These are phyloP conservation scores for Rhizopogon parksii DNA, from an alignment of 1,284 basidiomycete species.

Conservation along the genomic window DNA sequence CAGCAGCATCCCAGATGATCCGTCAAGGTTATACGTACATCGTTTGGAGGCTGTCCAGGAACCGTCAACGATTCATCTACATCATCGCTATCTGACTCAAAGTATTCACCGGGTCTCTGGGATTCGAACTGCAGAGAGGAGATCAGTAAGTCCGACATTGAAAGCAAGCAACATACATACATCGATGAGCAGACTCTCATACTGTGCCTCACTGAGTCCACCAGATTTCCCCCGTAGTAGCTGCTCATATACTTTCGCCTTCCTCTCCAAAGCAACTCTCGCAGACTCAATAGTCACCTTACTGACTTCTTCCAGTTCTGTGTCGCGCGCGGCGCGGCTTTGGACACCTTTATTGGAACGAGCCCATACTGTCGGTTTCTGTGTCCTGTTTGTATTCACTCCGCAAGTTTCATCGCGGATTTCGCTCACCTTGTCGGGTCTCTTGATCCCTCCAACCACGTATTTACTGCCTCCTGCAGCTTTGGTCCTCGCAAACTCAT, in stretches of 20 bases:
- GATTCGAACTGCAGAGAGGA: slow-evolving; percentile 58
- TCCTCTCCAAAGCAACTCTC: slow-evolving; percentile 64
- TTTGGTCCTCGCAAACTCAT: slow-evolving; percentile 54
- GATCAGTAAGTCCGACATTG: neutral
- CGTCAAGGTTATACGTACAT: slow-evolving; percentile 28
- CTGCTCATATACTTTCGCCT: slow-evolving; percentile 80
- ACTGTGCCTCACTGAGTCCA: slow-evolving; percentile 73
- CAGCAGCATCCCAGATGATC: neutral
- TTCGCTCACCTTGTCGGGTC: slow-evolving; percentile 53
- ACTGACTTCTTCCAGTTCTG: slow-evolving; percentile 58
- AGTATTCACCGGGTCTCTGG: slow-evolving; percentile 45
- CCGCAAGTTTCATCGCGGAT: neutral
- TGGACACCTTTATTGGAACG: slow-evolving; percentile 67
- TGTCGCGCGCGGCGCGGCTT: slow-evolving; percentile 53
- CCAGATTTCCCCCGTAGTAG: slow-evolving; percentile 74
- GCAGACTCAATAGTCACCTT: slow-evolving; percentile 65
- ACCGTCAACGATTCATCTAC: slow-evolving; percentile 64
- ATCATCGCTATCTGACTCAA: slow-evolving; percentile 65
- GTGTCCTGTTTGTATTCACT: neutral
- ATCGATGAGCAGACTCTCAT: slow-evolving; percentile 73
- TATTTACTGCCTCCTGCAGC: slow-evolving; percentile 45
- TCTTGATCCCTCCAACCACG: slow-evolving; percentile 50
- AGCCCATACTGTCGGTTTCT: slow-evolving; percentile 71
- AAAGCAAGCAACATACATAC: slow-evolving; percentile 41
- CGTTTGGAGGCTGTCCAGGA: slow-evolving; percentile 38